These are phyloP conservation scores for Fraxinus dipetala DNA, from an alignment of 305 asterid species.

Conservation along the genomic window DNA sequence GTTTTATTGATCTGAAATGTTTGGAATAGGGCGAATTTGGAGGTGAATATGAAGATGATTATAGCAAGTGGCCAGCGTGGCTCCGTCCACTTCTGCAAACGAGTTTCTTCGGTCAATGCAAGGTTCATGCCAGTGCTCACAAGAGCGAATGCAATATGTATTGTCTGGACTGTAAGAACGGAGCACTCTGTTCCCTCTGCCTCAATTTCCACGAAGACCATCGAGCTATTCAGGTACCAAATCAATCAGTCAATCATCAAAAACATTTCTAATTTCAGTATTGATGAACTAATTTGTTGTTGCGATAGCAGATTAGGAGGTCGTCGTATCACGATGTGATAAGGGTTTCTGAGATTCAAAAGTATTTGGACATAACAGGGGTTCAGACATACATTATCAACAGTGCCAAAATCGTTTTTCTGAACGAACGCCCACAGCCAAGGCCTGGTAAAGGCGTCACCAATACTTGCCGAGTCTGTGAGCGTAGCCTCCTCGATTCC, in stretches of 20 bases:
- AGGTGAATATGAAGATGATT: not conserved
- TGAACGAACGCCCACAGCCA: constrained; percentile 56
- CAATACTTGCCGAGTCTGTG: constrained; percentile 43
- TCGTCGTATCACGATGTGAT: constrained; percentile 55
- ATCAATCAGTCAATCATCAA: not conserved
- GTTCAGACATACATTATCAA: constrained; percentile 52
- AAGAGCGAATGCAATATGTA: constrained; percentile 56
- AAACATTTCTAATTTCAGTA: not conserved
- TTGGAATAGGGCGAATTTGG: constrained; percentile 4
- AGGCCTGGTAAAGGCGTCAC: constrained; percentile 45
- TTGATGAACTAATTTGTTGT: not conserved
- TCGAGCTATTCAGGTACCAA: constrained; percentile 39
- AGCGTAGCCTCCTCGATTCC: constrained; percentile 54
- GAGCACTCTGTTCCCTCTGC: constrained; percentile 51
- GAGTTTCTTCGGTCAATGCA: constrained; percentile 48
- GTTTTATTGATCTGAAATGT: not conserved
- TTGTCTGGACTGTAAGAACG: constrained; percentile 44
- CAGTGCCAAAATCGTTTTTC: constrained; percentile 47
- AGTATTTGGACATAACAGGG: constrained; percentile 42
- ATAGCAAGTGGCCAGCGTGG: constrained; percentile 33
- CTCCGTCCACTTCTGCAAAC: constrained; percentile 42
- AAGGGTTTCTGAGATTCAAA: constrained; percentile 49
- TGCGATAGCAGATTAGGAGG: constrained; percentile 41
- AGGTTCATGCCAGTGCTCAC: constrained; percentile 46
- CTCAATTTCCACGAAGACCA: constrained; percentile 40